A percentile compares a stretch with the other conserved stretches of the same genome.
Conservation (phyloP, 2,329 filamentous ascomycete species). For the Neodidymelliopsis sp. region DNA sequence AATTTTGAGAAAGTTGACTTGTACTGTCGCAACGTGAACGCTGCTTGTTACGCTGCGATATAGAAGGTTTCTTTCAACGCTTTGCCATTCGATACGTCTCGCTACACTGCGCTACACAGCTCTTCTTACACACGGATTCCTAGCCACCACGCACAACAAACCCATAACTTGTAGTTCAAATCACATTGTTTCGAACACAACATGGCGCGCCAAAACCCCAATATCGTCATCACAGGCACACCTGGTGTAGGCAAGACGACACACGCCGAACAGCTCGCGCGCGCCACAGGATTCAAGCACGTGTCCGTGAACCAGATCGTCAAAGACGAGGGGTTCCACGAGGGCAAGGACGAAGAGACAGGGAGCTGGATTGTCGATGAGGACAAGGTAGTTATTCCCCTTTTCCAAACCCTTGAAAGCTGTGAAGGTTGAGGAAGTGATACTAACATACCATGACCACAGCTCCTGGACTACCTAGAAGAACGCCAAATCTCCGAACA, state of each 20-base stretch:
- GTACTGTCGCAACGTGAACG: too few species aligned
- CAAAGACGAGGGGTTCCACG: slow-evolving; percentile 86
- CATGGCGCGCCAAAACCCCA: slow-evolving; percentile 66
- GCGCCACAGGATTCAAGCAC: slow-evolving; percentile 79
- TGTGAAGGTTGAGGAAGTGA: too few species aligned
- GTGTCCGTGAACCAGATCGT: slow-evolving; percentile 90
- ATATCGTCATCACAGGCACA: slow-evolving; percentile 94
- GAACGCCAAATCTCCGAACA: slow-evolving; percentile 69
- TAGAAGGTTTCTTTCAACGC: too few species aligned
- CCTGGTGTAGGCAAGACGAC: slow-evolving; percentile 96
- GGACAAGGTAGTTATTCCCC: slow-evolving; percentile 72
- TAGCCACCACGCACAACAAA: neutral
- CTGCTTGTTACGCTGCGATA: too few species aligned
- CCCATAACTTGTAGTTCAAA: neutral
- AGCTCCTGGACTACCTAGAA: slow-evolving; percentile 90
- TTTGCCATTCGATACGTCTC: too few species aligned
- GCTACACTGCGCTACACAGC: too few species aligned
- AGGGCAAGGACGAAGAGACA: slow-evolving; percentile 84
- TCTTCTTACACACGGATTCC: neutral
- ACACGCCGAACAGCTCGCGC: slow-evolving; percentile 82
- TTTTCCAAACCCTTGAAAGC: too few species aligned
- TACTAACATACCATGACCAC: too few species aligned
- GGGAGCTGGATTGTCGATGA: slow-evolving; percentile 95
- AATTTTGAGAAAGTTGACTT: slow-evolving; percentile 14
- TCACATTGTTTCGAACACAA: neutral